phyloP scores from a whole-genome alignment of 495 filamentous ascomycete genomes.

The Aspergillus nidulans region DNA sequence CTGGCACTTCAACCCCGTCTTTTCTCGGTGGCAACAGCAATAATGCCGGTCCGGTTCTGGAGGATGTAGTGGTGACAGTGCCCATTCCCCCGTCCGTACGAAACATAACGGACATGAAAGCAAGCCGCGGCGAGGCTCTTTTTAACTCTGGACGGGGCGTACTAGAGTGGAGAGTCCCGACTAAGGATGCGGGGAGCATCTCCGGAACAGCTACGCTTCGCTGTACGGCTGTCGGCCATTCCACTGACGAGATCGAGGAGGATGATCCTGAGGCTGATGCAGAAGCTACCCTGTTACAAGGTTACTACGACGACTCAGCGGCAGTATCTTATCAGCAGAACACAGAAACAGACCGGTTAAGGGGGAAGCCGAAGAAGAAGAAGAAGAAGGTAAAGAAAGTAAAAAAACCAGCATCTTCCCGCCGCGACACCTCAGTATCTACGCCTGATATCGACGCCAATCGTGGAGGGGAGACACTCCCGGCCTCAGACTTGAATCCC shows the following conservation, averaged over 20 bases:
- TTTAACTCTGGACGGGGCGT: constrained; percentile 66
- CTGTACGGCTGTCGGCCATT: constrained; percentile 70
- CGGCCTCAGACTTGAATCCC: constrained; percentile 23
- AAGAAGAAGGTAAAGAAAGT: constrained; percentile 36
- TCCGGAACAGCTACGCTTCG: constrained; percentile 68
- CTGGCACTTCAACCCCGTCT: constrained; percentile 57
- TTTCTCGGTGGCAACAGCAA: constrained; percentile 52
- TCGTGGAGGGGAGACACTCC: constrained; percentile 3
- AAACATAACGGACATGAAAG: constrained; percentile 80
- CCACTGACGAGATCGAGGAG: constrained; percentile 52
- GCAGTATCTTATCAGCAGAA: constrained; percentile 33
- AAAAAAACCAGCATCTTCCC: constrained; percentile 35
- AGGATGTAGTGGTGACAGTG: constrained; percentile 76
- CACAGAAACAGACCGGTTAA: constrained; percentile 21
- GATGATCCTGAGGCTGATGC: constrained; percentile 40
- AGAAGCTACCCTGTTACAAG: constrained; percentile 41
- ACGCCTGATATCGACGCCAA: constrained; percentile 10
- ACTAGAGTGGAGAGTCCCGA: constrained; percentile 81
- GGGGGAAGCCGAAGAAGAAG: constrained; percentile 38
- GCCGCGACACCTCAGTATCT: not conserved
- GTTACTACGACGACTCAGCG: constrained; percentile 56
- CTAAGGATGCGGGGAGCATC: constrained; percentile 57
- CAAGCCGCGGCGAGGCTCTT: constrained; percentile 78
- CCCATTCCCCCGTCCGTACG: constrained; percentile 77
- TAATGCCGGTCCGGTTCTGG: constrained; percentile 55